Evolutionary conservation across 2,329 filamentous ascomycete species (phyloP), one percentile per base, ranked within the genome.

Genomic region (Penicillium sumatraense): DNA sequence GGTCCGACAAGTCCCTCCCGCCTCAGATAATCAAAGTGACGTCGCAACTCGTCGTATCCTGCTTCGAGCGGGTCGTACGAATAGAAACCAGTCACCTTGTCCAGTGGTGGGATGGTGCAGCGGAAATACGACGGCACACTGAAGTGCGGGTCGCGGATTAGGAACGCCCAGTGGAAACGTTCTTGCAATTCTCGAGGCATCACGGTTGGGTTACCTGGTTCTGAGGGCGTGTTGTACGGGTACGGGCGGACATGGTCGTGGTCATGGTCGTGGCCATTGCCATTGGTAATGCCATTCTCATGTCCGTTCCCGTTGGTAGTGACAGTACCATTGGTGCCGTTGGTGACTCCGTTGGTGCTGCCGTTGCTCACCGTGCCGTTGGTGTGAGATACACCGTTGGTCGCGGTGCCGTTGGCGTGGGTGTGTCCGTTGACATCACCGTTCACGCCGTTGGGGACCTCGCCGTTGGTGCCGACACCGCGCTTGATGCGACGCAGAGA

Each of bases 41-140:
- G 85, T 56, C 91, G 88, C 49, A 98, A 83, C 80, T 99, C 95
- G 60, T 85, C 83, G 75, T 98, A 98, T 21, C 95, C 95, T 35
- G 93, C 91, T 78, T 98, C 95, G 52, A 82, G 86, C 35, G 91
- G 89, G 79, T 93, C 87, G 80, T 96, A 97, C 69, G 91, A 80
- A 74, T 89, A 81, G 79, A 96, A 98, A 7, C 91, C 91, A 0
- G 93, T 98, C 58, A 91, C 77, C 44, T 88, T 80, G 69, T 89
- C 86, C 53, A 97, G 82, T 0, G 95, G 95, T 13, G 95, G 93
- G 51, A 96, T 84, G 47, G 91, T 96, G 83, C 93, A 98, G 65
- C 93, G 89, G 82, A 89, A 96, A 80, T 93, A 98, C 44, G 91
- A 96, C 7, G 95, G 95, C 62, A 98, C 93, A 67, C 90, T 89